A percentile compares a stretch with the other conserved stretches of the same genome.
Evolutionary conservation across 257 asterid species (phyloP).

Genomic region (Jaltomata sinuosa): DNA sequence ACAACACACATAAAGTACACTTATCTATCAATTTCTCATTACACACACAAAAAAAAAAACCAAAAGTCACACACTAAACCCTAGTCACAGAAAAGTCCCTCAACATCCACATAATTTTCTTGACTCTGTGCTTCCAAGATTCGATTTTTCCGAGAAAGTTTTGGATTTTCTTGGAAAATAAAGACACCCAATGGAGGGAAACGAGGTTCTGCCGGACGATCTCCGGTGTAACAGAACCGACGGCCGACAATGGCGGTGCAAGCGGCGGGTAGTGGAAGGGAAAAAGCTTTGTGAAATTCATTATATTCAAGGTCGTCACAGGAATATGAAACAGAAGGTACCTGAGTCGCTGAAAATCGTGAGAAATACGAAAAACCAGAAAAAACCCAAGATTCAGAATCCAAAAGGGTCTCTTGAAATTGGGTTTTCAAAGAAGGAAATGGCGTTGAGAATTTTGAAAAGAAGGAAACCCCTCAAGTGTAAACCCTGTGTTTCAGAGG

Average conservation of each 20-base stretch:
- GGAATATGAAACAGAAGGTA: conserved; percentile 70
- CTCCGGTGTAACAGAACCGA: conserved; percentile 93
- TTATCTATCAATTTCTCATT: conserved; percentile 10
- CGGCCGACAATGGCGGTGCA: conserved; percentile 99
- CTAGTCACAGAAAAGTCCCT: not conserved
- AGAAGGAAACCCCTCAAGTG: conserved; percentile 25
- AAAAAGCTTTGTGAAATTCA: conserved; percentile 87
- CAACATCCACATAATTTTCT: not conserved
- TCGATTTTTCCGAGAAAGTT: not conserved
- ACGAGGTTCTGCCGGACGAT: conserved; percentile 69
- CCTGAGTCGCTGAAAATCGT: conserved; percentile 86
- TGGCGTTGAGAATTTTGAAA: conserved; percentile 19
- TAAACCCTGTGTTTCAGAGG: conserved; percentile 52
- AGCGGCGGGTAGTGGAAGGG: conserved; percentile 66
- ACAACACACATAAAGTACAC: not conserved
- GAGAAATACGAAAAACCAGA: conserved; percentile 41
- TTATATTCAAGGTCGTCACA: conserved; percentile 74
- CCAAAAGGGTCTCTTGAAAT: conserved; percentile 20
- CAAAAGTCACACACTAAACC: not conserved
- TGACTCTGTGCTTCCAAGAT: not conserved
- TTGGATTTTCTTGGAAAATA: conserved; percentile 1
- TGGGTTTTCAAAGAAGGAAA: conserved; percentile 22
- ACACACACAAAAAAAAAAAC: not conserved
- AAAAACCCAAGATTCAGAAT: conserved; percentile 17
- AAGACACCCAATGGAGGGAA: conserved; percentile 13